A percentile compares a stretch with the other conserved stretches of the same genome.
phyloP scores from a whole-genome alignment of 768 basidiomycete genomes.

The Russula ochroleuca region DNA sequence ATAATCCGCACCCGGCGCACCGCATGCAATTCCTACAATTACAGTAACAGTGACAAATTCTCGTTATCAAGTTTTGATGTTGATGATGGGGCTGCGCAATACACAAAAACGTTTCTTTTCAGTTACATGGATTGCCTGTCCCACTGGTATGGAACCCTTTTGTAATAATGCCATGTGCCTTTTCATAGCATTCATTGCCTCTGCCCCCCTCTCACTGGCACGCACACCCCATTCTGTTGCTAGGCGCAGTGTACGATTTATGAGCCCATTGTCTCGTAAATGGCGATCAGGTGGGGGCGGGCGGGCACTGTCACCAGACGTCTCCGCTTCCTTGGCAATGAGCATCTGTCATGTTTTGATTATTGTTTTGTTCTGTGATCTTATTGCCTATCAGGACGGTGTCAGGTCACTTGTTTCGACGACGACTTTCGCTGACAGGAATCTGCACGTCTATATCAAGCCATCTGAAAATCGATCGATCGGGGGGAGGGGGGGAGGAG shows the following conservation, averaged over 20 bases:
- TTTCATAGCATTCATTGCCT: neutral
- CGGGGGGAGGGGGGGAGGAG: neutral
- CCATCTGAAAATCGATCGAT: conserved; percentile 20
- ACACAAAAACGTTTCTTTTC: neutral
- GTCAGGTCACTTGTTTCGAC: conserved; percentile 1
- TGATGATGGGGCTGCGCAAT: conserved; percentile 5
- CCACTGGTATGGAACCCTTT: conserved; percentile 7
- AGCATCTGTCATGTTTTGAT: conserved; percentile 7
- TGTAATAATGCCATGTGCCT: conserved; percentile 9
- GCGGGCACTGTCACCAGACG: conserved; percentile 10
- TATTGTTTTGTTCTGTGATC: no score
- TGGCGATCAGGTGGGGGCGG: neutral
- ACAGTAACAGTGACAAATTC: conserved; percentile 17
- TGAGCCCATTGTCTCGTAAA: neutral
- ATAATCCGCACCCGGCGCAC: conserved; percentile 11
- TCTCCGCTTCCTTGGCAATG: conserved; percentile 18
- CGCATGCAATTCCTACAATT: conserved; percentile 18
- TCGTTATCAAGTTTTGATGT: conserved; percentile 9
- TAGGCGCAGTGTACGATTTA: neutral
- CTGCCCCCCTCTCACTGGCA: neutral
- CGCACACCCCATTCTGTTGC: conserved; percentile 11
- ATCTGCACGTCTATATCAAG: conserved; percentile 19
- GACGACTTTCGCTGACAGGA: conserved; percentile 11
- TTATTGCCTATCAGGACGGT: neutral
- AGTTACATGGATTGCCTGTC: neutral